Evolutionary conservation across 495 filamentous ascomycete genomes (phyloP).

Genomic region (Acidomyces sp.): DNA sequence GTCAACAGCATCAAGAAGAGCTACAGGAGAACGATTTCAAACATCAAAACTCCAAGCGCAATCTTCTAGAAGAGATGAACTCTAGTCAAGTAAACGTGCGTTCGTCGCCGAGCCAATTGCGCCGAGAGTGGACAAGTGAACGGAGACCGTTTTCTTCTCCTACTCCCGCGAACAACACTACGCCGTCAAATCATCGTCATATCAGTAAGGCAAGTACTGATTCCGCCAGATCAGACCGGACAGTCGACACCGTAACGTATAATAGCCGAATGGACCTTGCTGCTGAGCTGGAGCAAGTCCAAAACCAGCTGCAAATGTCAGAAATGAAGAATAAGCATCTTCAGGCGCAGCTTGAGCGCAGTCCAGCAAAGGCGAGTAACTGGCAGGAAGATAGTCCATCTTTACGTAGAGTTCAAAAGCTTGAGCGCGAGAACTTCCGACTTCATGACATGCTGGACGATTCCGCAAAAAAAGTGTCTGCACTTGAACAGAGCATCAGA

Average conservation of each 20-base stretch:
- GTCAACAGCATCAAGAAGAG: conserved; percentile 57
- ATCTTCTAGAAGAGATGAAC: conserved; percentile 75
- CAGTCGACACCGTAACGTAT: conserved; percentile 77
- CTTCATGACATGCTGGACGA: conserved; percentile 93
- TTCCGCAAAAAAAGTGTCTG: conserved; percentile 83
- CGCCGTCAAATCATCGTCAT: conserved; percentile 61
- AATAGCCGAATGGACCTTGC: conserved; percentile 85
- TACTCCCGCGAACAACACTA: conserved; percentile 26
- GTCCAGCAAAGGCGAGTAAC: conserved; percentile 43
- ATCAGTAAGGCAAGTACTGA: conserved; percentile 59
- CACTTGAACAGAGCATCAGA: conserved; percentile 72
- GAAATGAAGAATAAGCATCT: conserved; percentile 95
- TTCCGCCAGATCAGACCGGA: conserved; percentile 75
- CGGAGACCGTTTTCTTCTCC: conserved; percentile 39
- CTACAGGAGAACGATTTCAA: conserved; percentile 58
- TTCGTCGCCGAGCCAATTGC: conserved; percentile 63
- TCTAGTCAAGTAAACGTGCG: conserved; percentile 65
- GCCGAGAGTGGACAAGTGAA: conserved; percentile 54
- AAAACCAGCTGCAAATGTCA: conserved; percentile 87
- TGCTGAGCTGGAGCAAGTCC: conserved; percentile 78
- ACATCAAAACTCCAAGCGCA: conserved; percentile 57
- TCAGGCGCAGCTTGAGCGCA: conserved; percentile 70
- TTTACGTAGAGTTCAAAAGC: conserved; percentile 67
- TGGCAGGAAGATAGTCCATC: conserved; percentile 77
- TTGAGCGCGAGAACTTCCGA: conserved; percentile 83